Percentiles rank a stretch among this genome's conserved stretches.
Evolutionary conservation across 768 basidiomycete genomes (phyloP).

Genomic region (Pulveroboletus sp.): DNA sequence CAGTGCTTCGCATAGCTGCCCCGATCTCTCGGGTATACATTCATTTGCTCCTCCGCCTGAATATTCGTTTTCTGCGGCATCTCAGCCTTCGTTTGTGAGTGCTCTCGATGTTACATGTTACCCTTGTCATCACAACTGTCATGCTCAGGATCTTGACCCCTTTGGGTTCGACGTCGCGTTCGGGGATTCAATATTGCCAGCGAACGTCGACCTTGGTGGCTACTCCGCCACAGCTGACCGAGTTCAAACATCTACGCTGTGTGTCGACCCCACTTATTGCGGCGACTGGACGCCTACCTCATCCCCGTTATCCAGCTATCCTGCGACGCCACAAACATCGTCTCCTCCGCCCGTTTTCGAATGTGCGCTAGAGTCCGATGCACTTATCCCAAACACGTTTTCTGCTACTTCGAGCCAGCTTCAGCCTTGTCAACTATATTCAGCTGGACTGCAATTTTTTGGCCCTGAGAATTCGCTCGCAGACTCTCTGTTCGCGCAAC

Average conservation of each 20-base stretch:
- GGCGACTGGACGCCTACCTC: slow-evolving; percentile 40
- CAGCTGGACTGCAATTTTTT: slow-evolving; percentile 19
- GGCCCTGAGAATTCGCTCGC: slow-evolving; percentile 11
- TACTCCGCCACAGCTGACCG: slow-evolving; percentile 23
- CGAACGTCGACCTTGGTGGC: slow-evolving; percentile 11
- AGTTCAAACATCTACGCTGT: slow-evolving; percentile 31
- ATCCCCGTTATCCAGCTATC: slow-evolving; percentile 42
- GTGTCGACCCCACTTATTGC: slow-evolving; percentile 38
- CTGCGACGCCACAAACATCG: slow-evolving; percentile 38
- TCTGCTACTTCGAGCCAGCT: slow-evolving; percentile 11
- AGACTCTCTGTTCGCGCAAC: slow-evolving; percentile 13
- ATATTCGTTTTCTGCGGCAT: slow-evolving; percentile 31
- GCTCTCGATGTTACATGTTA: background rate
- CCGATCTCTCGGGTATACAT: slow-evolving; percentile 30
- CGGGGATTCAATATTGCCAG: slow-evolving; percentile 26
- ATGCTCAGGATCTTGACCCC: slow-evolving; percentile 25
- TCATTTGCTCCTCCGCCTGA: slow-evolving; percentile 31
- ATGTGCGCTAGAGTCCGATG: slow-evolving; percentile 17
- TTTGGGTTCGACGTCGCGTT: slow-evolving; percentile 28
- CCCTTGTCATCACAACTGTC: slow-evolving; percentile 3
- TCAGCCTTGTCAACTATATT: slow-evolving; percentile 18
- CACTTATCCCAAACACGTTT: slow-evolving; percentile 18
- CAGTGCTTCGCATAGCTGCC: slow-evolving; percentile 20
- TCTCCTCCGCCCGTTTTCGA: slow-evolving; percentile 29
- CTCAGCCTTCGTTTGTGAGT: slow-evolving; percentile 50